Percentiles rank a stretch among this genome's conserved stretches.
These are phyloP conservation scores for Melastoma candidum DNA, from an alignment of 441 rosid genomes.

Conservation along the genomic window DNA sequence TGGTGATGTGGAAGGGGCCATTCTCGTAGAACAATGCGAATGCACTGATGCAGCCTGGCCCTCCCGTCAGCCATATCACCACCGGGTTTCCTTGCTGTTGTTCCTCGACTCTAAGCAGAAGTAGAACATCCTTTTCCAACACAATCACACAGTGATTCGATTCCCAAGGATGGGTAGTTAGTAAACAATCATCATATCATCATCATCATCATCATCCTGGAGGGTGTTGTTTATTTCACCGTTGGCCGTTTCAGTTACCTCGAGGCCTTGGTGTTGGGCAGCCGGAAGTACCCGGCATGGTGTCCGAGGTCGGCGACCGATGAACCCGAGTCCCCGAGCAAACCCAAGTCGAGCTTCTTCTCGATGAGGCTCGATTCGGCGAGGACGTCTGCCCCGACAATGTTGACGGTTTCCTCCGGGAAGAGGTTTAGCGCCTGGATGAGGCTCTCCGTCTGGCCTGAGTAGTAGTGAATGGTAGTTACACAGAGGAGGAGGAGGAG, in stretches of 20 bases:
- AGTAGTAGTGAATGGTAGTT: no score
- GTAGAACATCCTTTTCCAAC: slow-evolving; percentile 62
- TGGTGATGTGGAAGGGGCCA: slow-evolving; percentile 59
- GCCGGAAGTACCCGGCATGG: slow-evolving; percentile 66
- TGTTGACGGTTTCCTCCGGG: slow-evolving; percentile 14
- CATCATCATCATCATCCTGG: neutral
- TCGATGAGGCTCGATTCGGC: slow-evolving; percentile 29
- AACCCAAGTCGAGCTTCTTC: slow-evolving; percentile 30
- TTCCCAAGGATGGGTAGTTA: no score
- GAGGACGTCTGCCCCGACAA: neutral
- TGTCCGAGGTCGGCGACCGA: slow-evolving; percentile 65
- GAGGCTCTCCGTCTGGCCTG: no score
- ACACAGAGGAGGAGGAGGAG: no score
- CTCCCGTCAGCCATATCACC: slow-evolving; percentile 84
- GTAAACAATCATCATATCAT: no score
- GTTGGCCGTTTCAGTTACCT: neutral
- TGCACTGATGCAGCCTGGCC: slow-evolving; percentile 90
- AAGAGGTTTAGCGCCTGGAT: no score
- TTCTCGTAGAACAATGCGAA: slow-evolving; percentile 79
- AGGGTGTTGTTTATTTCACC: no score
- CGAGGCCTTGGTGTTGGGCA: neutral
- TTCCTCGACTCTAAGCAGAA: slow-evolving; percentile 65
- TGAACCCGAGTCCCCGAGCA: slow-evolving; percentile 25
- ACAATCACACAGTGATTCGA: no score
- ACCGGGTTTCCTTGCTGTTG: slow-evolving; percentile 50